These are phyloP conservation scores for Coemansia sp. DNA, from an alignment of 192 early-diverging fungal genomes.

Conservation along the genomic window DNA sequence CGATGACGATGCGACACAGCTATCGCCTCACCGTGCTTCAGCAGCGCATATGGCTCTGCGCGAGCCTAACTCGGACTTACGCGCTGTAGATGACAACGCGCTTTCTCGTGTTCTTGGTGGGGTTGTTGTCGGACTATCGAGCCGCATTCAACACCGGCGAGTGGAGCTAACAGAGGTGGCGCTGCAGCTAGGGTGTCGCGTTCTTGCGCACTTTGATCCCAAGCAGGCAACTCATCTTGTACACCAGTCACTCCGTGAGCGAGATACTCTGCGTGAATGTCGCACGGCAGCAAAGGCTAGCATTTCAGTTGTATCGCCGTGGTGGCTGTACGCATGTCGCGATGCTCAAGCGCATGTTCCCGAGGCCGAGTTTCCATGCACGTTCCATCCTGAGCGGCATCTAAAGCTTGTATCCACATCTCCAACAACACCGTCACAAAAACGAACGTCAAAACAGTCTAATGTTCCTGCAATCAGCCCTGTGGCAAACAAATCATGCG, in stretches of 20 bases:
- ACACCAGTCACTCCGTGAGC: constrained; percentile 48
- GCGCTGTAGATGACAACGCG: background rate
- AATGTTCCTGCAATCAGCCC: background rate
- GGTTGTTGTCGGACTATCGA: constrained; percentile 33
- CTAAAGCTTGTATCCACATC: constrained; percentile 22
- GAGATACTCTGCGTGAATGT: constrained; percentile 41
- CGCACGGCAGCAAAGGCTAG: constrained; percentile 17
- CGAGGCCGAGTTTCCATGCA: constrained; percentile 39
- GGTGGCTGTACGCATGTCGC: constrained; percentile 52
- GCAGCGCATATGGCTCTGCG: background rate
- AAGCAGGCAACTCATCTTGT: constrained; percentile 39
- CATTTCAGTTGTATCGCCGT: constrained; percentile 47
- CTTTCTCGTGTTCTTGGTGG: constrained; percentile 18
- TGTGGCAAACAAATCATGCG: background rate
- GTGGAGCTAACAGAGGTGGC: constrained; percentile 38
- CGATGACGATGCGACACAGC: constrained; percentile 31
- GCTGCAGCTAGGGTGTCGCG: constrained; percentile 29
- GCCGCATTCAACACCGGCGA: constrained; percentile 33
- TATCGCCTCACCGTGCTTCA: constrained; percentile 22
- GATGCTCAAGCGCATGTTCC: constrained; percentile 17
- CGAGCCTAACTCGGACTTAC: too few species aligned
- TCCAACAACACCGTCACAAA: background rate
- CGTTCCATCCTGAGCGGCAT: constrained; percentile 40
- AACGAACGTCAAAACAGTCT: background rate
- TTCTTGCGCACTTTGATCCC: constrained; percentile 32